Percentiles rank a stretch among this genome's conserved stretches.
Conservation (phyloP, 2,329 filamentous ascomycete species). For the Periconia digitata region DNA sequence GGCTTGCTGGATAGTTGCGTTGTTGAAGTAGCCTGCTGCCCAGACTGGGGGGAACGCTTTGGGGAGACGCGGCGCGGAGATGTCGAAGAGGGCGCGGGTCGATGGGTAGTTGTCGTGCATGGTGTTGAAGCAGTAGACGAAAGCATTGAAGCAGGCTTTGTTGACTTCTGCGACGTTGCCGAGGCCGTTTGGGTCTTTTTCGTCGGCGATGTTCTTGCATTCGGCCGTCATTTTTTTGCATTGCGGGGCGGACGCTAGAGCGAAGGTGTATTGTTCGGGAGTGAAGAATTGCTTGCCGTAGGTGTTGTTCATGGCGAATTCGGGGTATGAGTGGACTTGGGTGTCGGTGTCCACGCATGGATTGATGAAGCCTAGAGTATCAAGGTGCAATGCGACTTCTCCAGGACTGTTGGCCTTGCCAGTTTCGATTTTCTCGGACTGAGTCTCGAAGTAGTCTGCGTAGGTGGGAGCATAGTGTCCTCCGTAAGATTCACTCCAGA, state of each 20-base stretch:
- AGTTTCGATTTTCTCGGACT: conserved; percentile 53
- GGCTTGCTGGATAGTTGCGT: conserved; percentile 55
- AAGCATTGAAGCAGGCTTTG: conserved; percentile 44
- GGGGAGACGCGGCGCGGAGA: conserved; percentile 43
- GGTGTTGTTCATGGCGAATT: conserved; percentile 58
- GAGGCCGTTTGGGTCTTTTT: conserved; percentile 51
- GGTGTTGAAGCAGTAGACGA: conserved; percentile 44
- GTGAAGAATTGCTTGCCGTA: conserved; percentile 55
- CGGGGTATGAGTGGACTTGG: conserved; percentile 48
- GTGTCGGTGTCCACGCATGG: conserved; percentile 53
- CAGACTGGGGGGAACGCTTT: conserved; percentile 31
- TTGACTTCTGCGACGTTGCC: conserved; percentile 34
- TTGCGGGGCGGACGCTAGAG: conserved; percentile 45
- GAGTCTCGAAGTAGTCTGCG: conserved; percentile 54
- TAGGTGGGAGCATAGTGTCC: conserved; percentile 59
- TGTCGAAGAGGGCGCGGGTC: conserved; percentile 57
- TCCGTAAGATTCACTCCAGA: conserved; percentile 52
- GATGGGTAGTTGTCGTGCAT: conserved; percentile 47
- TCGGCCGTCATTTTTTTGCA: conserved; percentile 54
- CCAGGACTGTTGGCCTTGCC: conserved; percentile 20
- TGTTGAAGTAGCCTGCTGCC: conserved; percentile 57
- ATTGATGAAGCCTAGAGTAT: conserved; percentile 57
- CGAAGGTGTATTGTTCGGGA: conserved; percentile 45
- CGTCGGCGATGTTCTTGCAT: conserved; percentile 49
- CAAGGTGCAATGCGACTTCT: conserved; percentile 40